phyloP scores from a whole-genome alignment of 2,329 filamentous ascomycete species.

The Talaromyces sp. region DNA sequence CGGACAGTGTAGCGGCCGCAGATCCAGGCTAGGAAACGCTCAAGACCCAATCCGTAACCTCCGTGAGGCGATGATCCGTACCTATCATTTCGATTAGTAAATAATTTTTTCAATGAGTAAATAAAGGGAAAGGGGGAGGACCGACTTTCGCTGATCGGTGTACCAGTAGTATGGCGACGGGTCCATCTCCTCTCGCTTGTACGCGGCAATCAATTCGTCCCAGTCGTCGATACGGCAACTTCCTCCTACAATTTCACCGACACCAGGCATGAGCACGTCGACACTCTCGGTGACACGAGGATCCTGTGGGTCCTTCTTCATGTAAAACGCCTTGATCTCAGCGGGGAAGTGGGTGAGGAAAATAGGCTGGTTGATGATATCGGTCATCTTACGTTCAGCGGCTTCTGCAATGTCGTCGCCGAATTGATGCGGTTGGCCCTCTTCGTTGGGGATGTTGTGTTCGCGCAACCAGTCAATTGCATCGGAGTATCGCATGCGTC shows the following conservation, averaged over 20 bases:
- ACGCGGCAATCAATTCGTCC: slow-evolving; percentile 84
- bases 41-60: slow-evolving; percentile 87
- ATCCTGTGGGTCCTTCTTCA: slow-evolving; percentile 83
- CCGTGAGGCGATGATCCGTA: slow-evolving; percentile 92
- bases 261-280: slow-evolving; percentile 83
- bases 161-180: slow-evolving; percentile 95
- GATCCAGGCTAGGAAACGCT: slow-evolving; percentile 72
- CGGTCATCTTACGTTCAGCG: slow-evolving; percentile 94
- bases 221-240: slow-evolving; percentile 94
- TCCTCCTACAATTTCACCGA: slow-evolving; percentile 95
- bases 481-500: slow-evolving; percentile 91
- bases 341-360: slow-evolving; percentile 96
- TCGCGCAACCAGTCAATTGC: slow-evolving; percentile 92
- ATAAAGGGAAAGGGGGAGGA: slow-evolving; percentile 27
- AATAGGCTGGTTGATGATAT: slow-evolving; percentile 92
- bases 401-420: slow-evolving; percentile 98
- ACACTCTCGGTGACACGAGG: slow-evolving; percentile 86
- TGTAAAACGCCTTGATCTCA: slow-evolving; percentile 99
- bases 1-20: slow-evolving; percentile 65
- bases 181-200: slow-evolving; percentile 81
- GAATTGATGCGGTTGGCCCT: slow-evolving; percentile 83
- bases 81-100: slow-evolving; percentile 44
- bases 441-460: slow-evolving; percentile 89
- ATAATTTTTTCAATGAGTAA: not conserved
- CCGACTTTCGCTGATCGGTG: slow-evolving; percentile 91